phyloP scores from a whole-genome alignment of 2,329 filamentous ascomycete species.

The Fusarium duplospermum region DNA sequence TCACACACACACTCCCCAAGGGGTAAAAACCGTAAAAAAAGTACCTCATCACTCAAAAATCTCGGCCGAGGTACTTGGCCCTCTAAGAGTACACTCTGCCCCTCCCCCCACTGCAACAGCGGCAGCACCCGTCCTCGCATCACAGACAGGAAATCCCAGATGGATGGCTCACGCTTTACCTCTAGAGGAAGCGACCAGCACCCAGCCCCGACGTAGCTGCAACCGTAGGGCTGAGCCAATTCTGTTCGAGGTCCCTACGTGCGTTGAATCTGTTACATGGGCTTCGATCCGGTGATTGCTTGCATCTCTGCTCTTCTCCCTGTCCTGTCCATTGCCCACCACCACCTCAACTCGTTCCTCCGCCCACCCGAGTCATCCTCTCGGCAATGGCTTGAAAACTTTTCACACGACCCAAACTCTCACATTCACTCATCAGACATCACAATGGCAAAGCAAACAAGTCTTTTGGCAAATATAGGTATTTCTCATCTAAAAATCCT shows the following conservation, averaged over 20 bases:
- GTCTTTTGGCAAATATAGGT: slow-evolving; percentile 1
- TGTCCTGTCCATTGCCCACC: neutral
- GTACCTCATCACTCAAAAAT: slow-evolving; percentile 5
- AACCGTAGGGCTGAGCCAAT: slow-evolving; percentile 38
- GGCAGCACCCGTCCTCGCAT: slow-evolving; percentile 40
- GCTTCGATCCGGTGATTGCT: neutral
- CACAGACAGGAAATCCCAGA: slow-evolving; percentile 21
- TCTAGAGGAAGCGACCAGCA: slow-evolving; percentile 41
- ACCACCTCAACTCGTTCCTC: neutral
- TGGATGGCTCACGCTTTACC: slow-evolving; percentile 40
- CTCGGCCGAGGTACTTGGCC: slow-evolving; percentile 6
- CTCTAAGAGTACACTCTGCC: neutral
- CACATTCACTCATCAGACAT: neutral
- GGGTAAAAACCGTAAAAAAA: neutral
- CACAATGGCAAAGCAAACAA: neutral
- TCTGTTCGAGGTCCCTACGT: slow-evolving; percentile 19
- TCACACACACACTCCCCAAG: slow-evolving; percentile 12
- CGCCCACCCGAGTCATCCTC: neutral
- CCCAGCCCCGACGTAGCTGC: slow-evolving; percentile 10
- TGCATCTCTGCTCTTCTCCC: neutral
- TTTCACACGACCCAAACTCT: neutral
- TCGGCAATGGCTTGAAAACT: slow-evolving; percentile 1
- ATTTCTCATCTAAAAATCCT: slow-evolving; percentile 12
- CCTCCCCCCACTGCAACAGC: slow-evolving; percentile 38
- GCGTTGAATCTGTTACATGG: slow-evolving; percentile 9